These are phyloP conservation scores for Fusarium sp. DNA, from an alignment of 2,329 filamentous ascomycete species.

Conservation along the genomic window DNA sequence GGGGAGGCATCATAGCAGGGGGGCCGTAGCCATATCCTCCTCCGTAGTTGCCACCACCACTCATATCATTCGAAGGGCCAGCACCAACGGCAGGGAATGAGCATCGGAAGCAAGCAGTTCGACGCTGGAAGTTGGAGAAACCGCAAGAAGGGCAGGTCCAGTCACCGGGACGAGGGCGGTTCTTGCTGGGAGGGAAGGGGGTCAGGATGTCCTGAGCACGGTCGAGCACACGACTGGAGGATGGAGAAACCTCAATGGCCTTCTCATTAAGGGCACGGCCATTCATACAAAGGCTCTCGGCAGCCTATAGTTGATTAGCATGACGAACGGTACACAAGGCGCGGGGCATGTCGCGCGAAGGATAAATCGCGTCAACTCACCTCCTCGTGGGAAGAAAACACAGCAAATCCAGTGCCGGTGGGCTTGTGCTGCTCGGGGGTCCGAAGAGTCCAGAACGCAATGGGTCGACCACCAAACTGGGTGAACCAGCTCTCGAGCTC, in stretches of 20 bases:
- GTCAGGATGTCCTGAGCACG: conserved; percentile 95
- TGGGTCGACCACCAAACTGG: conserved; percentile 95
- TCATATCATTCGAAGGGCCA: conserved; percentile 72
- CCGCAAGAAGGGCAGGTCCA: conserved; percentile 99
- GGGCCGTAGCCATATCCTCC: conserved; percentile 68
- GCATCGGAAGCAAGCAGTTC: conserved; percentile 98
- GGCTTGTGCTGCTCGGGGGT: conserved; percentile 99
- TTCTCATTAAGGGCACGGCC: conserved; percentile 97
- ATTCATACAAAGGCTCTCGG: conserved; percentile 99
- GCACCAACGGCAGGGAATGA: conserved; percentile 95
- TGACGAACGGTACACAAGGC: neutral
- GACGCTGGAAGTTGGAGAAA: conserved; percentile 99
- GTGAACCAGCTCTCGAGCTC: conserved; percentile 99
- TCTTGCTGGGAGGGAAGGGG: conserved; percentile 98
- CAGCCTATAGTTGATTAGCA: conserved; percentile 68
- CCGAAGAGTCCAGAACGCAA: conserved; percentile 98
- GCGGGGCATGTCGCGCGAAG: neutral
- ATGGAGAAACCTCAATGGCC: conserved; percentile 97
- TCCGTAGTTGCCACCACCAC: conserved; percentile 68
- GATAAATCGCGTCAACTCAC: conserved; percentile 61
- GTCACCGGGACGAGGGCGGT: conserved; percentile 93
- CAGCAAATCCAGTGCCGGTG: conserved; percentile 97
- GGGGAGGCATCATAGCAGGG: conserved; percentile 82
- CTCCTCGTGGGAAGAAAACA: conserved; percentile 99
- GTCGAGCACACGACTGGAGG: conserved; percentile 95